Conservation (phyloP, 1,284 basidiomycete genomes). For the Tilletia caries region DNA sequence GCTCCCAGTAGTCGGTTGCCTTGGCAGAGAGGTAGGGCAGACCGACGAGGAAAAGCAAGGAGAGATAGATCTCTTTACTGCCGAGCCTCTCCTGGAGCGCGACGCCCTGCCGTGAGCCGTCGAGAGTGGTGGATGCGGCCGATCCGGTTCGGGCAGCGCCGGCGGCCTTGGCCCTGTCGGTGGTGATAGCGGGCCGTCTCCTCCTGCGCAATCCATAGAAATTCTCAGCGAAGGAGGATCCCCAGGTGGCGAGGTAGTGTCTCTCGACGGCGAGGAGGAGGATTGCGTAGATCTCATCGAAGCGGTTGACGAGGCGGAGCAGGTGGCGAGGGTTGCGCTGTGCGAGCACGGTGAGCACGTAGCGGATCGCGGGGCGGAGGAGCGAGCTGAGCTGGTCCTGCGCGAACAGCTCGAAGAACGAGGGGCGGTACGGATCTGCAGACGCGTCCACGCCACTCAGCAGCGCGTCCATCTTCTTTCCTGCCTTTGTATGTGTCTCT, state of each 20-base stretch:
- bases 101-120: constrained; percentile 7
- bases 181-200: constrained; percentile 61
- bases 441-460: constrained; percentile 8
- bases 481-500: no score
- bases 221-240: constrained; percentile 86
- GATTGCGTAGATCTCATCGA: constrained; percentile 90
- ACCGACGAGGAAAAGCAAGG: constrained; percentile 63
- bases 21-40: constrained; percentile 86
- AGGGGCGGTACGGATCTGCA: constrained; percentile 65
- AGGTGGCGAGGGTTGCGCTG: constrained; percentile 92
- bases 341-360: constrained; percentile 86
- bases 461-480: not conserved
- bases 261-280: constrained; percentile 85
- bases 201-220: constrained; percentile 85
- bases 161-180: constrained; percentile 18
- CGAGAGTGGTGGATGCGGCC: not conserved
- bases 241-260: constrained; percentile 77
- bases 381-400: constrained; percentile 91
- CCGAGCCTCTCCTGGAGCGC: constrained; percentile 28
- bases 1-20: constrained; percentile 83
- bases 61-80: constrained; percentile 25
- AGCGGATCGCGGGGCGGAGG: constrained; percentile 90
- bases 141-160: not conserved
- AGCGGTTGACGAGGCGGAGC: constrained; percentile 81
- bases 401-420: constrained; percentile 89